These are phyloP conservation scores for Globisporangium barbulae DNA, from an alignment of 352 stramenopile genomes.

Conservation along the genomic window DNA sequence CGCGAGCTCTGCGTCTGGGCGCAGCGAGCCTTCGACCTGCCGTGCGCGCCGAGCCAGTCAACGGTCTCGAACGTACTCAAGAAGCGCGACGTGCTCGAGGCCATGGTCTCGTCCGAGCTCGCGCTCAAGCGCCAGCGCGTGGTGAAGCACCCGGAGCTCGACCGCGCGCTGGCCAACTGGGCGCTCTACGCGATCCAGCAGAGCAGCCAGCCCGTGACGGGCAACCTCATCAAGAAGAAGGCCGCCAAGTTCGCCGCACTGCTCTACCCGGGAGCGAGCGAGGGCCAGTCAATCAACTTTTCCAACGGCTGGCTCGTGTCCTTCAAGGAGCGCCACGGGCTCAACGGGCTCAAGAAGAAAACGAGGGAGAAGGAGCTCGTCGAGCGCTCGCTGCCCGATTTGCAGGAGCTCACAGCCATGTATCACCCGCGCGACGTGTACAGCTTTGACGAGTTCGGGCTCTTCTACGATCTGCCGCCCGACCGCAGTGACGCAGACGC, in stretches of 20 bases:
- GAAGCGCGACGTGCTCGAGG: conserved; percentile 36
- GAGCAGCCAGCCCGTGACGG: conserved; percentile 19
- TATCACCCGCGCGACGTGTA: conserved; percentile 21
- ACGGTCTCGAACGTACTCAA: conserved; percentile 64
- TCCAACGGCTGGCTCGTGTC: conserved; percentile 57
- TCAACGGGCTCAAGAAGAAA: conserved; percentile 1
- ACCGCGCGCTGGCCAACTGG: conserved; percentile 43
- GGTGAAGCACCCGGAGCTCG: conserved; percentile 51
- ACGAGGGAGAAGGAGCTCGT: neutral
- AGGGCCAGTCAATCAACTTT: conserved; percentile 24
- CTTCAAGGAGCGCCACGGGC: conserved; percentile 45
- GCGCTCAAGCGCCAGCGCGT: conserved; percentile 34
- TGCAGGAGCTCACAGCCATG: conserved; percentile 7
- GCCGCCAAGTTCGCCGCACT: conserved; percentile 37
- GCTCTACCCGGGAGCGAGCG: conserved; percentile 11
- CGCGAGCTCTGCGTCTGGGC: conserved; percentile 28
- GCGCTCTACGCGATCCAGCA: conserved; percentile 31
- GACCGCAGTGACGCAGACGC: neutral
- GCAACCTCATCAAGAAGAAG: conserved; percentile 32
- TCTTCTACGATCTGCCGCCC: conserved; percentile 19
- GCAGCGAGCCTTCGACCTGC: conserved; percentile 44
- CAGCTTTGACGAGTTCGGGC: conserved; percentile 22
- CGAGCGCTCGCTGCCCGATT: conserved; percentile 9
- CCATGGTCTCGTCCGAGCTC: conserved; percentile 27
- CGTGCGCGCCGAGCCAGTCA: conserved; percentile 41